Conservation (phyloP, 495 filamentous ascomycete species). For the Extremus antarcticus region DNA sequence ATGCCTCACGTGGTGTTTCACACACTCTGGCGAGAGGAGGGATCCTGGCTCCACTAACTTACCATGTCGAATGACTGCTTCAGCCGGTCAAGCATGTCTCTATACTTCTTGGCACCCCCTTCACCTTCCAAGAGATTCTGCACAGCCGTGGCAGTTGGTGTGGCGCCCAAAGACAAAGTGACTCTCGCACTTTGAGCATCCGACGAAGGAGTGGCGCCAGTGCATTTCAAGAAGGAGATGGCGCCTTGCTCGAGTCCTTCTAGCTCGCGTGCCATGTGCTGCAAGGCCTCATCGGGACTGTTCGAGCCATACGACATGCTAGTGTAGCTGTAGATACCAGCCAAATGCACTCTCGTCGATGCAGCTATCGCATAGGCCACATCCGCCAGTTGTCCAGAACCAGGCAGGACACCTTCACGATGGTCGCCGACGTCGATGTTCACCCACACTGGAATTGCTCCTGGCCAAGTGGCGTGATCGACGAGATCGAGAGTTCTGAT, state of each 20-base stretch:
- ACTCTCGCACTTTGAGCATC: constrained; percentile 32
- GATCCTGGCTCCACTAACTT: too few relatives aligned
- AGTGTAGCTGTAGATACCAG: constrained; percentile 70
- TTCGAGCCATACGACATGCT: constrained; percentile 57
- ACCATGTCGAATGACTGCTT: constrained; percentile 35
- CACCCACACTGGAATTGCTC: constrained; percentile 42
- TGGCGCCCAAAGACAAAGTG: constrained; percentile 66
- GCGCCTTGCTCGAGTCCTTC: constrained; percentile 34
- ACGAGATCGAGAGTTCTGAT: constrained; percentile 41
- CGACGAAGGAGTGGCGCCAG: constrained; percentile 25
- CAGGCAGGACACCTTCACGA: constrained; percentile 56
- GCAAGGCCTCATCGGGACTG: constrained; percentile 44
- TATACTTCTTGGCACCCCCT: constrained; percentile 17
- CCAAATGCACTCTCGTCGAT: constrained; percentile 35
- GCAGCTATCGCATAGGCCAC: constrained; percentile 40
- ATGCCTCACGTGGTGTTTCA: too few relatives aligned
- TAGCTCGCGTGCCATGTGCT: constrained; percentile 51
- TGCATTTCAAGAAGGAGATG: constrained; percentile 31
- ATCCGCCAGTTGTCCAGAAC: constrained; percentile 38
- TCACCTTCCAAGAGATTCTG: constrained; percentile 34
- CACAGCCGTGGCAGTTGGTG: constrained; percentile 59
- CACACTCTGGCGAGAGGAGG: too few relatives aligned
- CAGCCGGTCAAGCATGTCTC: constrained; percentile 22
- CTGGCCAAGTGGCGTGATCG: constrained; percentile 24
- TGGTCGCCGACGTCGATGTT: constrained; percentile 72